Base-by-base conservation (phyloP, 2,329 filamentous ascomycete species). In the Ophiostoma perfectum region DNA sequence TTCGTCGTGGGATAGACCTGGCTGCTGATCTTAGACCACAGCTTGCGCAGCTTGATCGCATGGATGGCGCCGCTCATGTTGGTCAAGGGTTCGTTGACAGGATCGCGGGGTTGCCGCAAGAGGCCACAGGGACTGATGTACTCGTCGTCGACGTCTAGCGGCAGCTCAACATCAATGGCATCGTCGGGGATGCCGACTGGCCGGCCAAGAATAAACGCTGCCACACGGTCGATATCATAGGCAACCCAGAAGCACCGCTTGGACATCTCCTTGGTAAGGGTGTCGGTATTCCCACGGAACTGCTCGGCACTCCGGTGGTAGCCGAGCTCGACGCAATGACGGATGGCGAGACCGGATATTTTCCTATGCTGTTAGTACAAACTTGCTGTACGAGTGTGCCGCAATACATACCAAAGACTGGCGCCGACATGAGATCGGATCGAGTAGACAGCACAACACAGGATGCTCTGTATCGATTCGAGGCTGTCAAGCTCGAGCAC, bases 21-120 rank as follows among this genome's bases (percentile, higher is more conserved):
- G 3, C 73, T 72, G 14, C 70, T 72, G 6, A 77, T 73, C 47
- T 74, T 75, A 8, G 75, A 74, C 75, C 76, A 77, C 0, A 77
- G 52, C 5, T 71, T 72, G 0, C 75, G 75, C 1, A 77, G 69
- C 65, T 74, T 75, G 38, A 4, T 62, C 9, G 58, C 58, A 39
- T 62, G 58, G 58, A 77, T 73, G 3, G 75, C 75, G 0, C 73
- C 73, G 0, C 76, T 75, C 74, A 77, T 76, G 3, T 67, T 70
- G 1, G 75, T 77, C 0, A 73, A 73, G 0, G 73, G 73, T 2
- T 71, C 58, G 0, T 52, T 49, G 8, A 12, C 6, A 5, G 62
- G 64, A n/a, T 58, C 64, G 11, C 75, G 72, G 5, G 74, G 72
- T 4, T 69, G 69, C 2, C 71, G 66, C 14, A 70, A 44, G 2